Conservation (phyloP, 177 flowering plant genomes). For the Telopea speciosissima region DNA sequence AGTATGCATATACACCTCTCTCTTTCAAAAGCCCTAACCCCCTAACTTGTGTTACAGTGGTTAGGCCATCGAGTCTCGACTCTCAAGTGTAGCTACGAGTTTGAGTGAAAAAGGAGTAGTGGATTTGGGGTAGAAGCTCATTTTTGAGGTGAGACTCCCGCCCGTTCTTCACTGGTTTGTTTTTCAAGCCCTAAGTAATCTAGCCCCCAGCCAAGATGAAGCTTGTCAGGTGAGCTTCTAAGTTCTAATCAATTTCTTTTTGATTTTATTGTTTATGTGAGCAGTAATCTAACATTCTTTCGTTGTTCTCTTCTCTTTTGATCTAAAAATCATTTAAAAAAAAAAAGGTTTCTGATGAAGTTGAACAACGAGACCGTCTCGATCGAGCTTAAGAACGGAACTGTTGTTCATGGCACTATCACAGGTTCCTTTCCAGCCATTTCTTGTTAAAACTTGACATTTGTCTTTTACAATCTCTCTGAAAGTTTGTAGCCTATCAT, state of each 20-base stretch:
- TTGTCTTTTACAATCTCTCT: neutral
- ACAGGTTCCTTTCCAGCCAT: slow-evolving; percentile 36
- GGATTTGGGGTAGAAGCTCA: too few relatives aligned
- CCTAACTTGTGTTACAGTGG: too few relatives aligned
- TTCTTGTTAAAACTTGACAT: neutral
- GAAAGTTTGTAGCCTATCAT: neutral
- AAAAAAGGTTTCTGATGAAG: slow-evolving; percentile 84
- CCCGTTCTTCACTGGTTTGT: neutral
- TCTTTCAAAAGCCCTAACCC: too few relatives aligned
- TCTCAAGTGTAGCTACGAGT: too few relatives aligned
- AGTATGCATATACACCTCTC: too few relatives aligned
- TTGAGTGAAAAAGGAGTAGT: too few relatives aligned
- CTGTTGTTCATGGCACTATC: slow-evolving; percentile 86
- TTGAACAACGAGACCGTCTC: slow-evolving; percentile 93
- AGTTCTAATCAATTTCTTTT: neutral
- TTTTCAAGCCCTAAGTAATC: neutral
- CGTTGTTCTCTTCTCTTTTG: neutral
- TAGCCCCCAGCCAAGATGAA: slow-evolving; percentile 31
- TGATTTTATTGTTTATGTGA: neutral
- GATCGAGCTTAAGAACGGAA: slow-evolving; percentile 87
- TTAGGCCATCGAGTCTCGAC: too few relatives aligned
- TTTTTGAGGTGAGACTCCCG: too few relatives aligned
- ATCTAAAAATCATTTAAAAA: too few relatives aligned
- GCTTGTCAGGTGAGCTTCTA: slow-evolving; percentile 47
- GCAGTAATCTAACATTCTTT: neutral